phyloP scores from a whole-genome alignment of 495 filamentous ascomycete species.

The Parachaetomium inaequale region DNA sequence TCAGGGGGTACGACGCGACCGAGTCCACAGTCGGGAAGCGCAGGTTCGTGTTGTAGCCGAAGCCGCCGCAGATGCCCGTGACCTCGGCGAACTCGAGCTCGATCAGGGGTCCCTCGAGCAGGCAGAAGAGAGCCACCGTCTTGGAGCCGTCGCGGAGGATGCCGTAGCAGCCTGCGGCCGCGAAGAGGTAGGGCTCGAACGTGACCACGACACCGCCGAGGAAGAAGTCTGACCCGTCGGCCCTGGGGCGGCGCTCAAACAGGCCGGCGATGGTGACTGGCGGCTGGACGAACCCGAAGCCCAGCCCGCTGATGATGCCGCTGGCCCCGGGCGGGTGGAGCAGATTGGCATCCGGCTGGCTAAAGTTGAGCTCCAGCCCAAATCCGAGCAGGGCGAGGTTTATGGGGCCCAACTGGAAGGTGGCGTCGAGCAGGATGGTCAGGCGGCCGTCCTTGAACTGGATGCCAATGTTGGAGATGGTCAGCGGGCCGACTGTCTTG shows the following conservation, averaged over 20 bases:
- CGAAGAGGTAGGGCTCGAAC: constrained; percentile 37
- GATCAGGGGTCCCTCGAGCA: constrained; percentile 45
- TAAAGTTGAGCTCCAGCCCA: constrained; percentile 15
- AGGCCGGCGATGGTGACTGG: constrained; percentile 42
- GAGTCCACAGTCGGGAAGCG: constrained; percentile 33
- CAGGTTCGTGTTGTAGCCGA: constrained; percentile 45
- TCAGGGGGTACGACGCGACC: constrained; percentile 37
- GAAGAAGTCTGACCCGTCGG: constrained; percentile 27
- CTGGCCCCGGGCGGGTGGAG: constrained; percentile 13
- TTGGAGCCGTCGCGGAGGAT: constrained; percentile 21
- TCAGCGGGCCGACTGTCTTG: constrained; percentile 32
- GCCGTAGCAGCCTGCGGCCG: constrained; percentile 41
- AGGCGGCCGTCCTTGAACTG: constrained; percentile 29
- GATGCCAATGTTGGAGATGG: constrained; percentile 37
- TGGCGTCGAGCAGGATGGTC: constrained; percentile 36
- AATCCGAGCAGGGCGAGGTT: constrained; percentile 40
- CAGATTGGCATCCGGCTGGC: too few relatives aligned
- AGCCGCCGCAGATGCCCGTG: constrained; percentile 37
- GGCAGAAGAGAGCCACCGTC: constrained; percentile 40
- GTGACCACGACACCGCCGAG: constrained; percentile 39
- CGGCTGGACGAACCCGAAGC: constrained; percentile 33
- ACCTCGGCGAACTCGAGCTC: constrained; percentile 43
- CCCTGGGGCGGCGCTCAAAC: constrained; percentile 27
- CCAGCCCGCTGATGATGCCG: constrained; percentile 36
- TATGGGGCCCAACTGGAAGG: constrained; percentile 41